These are phyloP conservation scores for Penicillium sp. DNA, from an alignment of 2,329 filamentous ascomycete species.

Conservation along the genomic window DNA sequence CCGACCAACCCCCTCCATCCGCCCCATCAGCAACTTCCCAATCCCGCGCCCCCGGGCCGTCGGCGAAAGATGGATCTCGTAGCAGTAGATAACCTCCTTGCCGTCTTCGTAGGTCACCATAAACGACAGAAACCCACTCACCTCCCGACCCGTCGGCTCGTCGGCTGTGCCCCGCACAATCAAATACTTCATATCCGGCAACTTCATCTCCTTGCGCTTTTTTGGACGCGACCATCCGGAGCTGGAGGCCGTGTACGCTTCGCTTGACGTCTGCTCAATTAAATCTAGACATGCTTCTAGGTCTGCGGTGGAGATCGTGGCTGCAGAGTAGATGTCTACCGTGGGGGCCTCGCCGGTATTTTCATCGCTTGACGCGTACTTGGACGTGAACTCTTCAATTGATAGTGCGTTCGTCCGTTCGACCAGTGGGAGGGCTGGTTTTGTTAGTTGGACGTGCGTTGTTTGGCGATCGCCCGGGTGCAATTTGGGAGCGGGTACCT, in stretches of 20 bases:
- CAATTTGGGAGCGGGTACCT: conserved; percentile 7
- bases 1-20: conserved; percentile 51
- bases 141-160: not conserved
- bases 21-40: conserved; percentile 52
- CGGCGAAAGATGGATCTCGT: conserved; percentile 60
- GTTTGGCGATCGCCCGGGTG: too few species aligned
- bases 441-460: not conserved
- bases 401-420: conserved; percentile 46
- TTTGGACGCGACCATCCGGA: conserved; percentile 56
- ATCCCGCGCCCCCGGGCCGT: conserved; percentile 52
- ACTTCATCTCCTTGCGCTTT: conserved; percentile 60
- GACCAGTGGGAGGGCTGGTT: conserved; percentile 31
- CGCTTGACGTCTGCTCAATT: conserved; percentile 56
- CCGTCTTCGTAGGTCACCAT: conserved; percentile 60
- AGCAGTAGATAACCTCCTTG: conserved; percentile 62
- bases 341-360: not conserved
- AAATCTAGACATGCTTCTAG: conserved; percentile 56
- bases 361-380: conserved; percentile 28
- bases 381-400: conserved; percentile 40
- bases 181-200: conserved; percentile 62
- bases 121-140: conserved; percentile 54
- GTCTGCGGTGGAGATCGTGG: conserved; percentile 41
- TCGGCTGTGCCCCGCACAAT: conserved; percentile 42
- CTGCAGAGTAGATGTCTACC: conserved; percentile 37
- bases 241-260: conserved; percentile 54